These are phyloP conservation scores for Nidula niveotomentosa DNA, from an alignment of 1,284 basidiomycete genomes.

Conservation along the genomic window DNA sequence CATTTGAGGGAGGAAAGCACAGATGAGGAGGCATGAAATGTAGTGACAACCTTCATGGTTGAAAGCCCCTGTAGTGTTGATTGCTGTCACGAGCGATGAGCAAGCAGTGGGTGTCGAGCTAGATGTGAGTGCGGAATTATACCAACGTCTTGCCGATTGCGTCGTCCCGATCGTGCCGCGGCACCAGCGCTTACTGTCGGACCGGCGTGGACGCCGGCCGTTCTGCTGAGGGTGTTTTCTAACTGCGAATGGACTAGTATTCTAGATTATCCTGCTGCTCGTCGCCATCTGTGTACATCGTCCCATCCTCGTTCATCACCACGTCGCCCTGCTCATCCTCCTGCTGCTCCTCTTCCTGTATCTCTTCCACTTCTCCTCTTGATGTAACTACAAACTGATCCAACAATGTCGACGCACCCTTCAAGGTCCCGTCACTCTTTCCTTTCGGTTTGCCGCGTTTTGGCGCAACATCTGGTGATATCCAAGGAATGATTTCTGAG, in stretches of 20 bases:
- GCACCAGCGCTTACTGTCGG: no score
- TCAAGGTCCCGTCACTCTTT: constrained; percentile 13
- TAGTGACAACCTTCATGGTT: constrained; percentile 67
- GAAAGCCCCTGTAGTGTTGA: no score
- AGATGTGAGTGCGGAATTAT: no score
- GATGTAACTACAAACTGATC: constrained; percentile 38
- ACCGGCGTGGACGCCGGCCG: no score
- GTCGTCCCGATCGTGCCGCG: no score
- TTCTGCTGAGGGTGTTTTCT: no score
- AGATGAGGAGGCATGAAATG: constrained; percentile 67
- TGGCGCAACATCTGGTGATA: constrained; percentile 34
- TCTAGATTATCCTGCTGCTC: constrained; percentile 15
- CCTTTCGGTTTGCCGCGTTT: constrained; percentile 40
- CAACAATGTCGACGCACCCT: constrained; percentile 35
- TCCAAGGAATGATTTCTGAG: constrained; percentile 57
- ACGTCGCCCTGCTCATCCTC: constrained; percentile 17
- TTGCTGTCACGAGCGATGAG: no score
- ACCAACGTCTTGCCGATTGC: no score
- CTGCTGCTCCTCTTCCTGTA: constrained; percentile 18
- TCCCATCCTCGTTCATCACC: constrained; percentile 39
- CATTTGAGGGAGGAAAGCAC: constrained; percentile 65
- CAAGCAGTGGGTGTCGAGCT: no score
- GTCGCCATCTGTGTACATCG: constrained; percentile 29
- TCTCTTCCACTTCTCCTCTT: constrained; percentile 5
- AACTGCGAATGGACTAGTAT: neutral